Conservation (phyloP, 331 rosid genomes). For the Spiraea crenata region DNA sequence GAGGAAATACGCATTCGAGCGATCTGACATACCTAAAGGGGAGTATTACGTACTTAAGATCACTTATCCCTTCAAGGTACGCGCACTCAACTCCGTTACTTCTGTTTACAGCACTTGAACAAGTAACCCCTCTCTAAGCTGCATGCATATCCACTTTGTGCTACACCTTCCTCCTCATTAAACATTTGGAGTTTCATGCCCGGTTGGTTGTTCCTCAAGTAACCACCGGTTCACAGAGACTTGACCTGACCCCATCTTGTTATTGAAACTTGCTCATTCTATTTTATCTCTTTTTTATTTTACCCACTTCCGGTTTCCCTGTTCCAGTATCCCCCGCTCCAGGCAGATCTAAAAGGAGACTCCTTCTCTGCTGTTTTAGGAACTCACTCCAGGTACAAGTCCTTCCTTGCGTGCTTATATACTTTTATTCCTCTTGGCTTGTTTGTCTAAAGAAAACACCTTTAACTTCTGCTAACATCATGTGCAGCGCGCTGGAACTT, state of each 20-base stretch:
- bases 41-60: slow-evolving; percentile 83
- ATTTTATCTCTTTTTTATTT: not conserved
- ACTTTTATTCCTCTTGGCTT: not conserved
- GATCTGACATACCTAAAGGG: slow-evolving; percentile 72
- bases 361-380: slow-evolving; percentile 67
- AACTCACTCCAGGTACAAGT: slow-evolving; percentile 68
- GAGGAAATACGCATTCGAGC: slow-evolving; percentile 93
- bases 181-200: no score
- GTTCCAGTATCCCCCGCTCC: slow-evolving; percentile 74
- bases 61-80: slow-evolving; percentile 86
- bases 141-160: no score
- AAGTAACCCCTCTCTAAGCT: no score
- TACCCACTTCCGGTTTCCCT: slow-evolving; percentile 17
- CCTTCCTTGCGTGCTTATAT: not conserved
- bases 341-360: slow-evolving; percentile 70
- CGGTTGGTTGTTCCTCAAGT: no score
- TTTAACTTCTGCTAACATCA: slow-evolving; percentile 18
- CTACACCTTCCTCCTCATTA: no score
- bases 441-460: slow-evolving; percentile 4
- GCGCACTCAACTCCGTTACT: slow-evolving; percentile 13
- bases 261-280: not conserved
- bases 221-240: no score
- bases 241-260: no score
- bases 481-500: slow-evolving; percentile 86
- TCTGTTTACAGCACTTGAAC: not conserved